Base-by-base conservation (phyloP, 1,284 basidiomycete genomes). In the Ceratobasidium papillatum region DNA sequence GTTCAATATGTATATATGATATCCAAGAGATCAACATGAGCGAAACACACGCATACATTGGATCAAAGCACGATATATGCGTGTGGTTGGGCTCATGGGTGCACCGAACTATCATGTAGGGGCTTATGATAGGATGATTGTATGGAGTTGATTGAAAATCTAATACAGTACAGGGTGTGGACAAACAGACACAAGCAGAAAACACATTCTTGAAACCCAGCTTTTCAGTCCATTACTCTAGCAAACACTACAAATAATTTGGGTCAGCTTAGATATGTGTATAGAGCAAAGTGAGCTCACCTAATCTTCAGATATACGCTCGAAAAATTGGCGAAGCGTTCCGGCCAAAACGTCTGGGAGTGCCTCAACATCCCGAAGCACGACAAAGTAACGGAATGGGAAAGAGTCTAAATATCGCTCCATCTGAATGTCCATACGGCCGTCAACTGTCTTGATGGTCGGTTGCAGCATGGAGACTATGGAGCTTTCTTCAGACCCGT, bases 331-430 rank as follows among this genome's bases (percentile, higher is more conserved):
- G 78, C 95, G 91, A 75, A 99, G 84, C 1, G 96, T 98, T 54
- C 92, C 90, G n/a, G 94, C 88, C 76, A 99, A 84, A 14, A 99
- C 94, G 73, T 95, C 93, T 0, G 98, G 98, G 54, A 99, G 84
- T 3, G 95, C 90, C 82, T 98, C 95, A 49, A 98, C 95, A 79
- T 94, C 90, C 76, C 95, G 86, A 58, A 99, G 84, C 19, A 99
- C 93, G 64, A 99, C 93, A 79, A 96, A 99, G 82, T 98, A 98
- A 84, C 98, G 95, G 84, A 99, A 99, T 0, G 98, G 98, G 88
- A 99, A 99, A 2, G 94, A 93, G 81, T 99, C 96, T 78, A 98
- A 83, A 82, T 99, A 99, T 63, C 94, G 89, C 79, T 93, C 88
- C 86, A 98, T 90, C 80, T 94, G 90, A 78, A 99, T 84, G 82